Percentiles rank a stretch among this genome's conserved stretches.
Evolutionary conservation across 2,329 filamentous ascomycete genomes (phyloP).

Genomic region (Pseudogymnoascus pannorum): DNA sequence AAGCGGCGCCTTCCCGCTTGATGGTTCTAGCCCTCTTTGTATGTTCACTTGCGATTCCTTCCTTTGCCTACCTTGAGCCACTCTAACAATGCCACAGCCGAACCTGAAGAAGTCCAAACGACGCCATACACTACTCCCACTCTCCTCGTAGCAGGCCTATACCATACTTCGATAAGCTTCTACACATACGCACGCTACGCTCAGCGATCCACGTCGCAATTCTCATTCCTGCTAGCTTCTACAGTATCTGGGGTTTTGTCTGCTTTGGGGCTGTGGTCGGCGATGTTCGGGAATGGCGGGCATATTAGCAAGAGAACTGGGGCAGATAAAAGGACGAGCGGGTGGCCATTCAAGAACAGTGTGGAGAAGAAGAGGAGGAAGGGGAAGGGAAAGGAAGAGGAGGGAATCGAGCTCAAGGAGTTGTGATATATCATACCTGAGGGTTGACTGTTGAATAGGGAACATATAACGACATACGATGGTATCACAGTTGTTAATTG

Average conservation of each 20-base stretch:
- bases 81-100: conserved; percentile 30
- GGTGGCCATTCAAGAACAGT: conserved; percentile 57
- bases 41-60: neutral
- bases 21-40: conserved; percentile 32
- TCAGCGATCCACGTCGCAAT: conserved; percentile 34
- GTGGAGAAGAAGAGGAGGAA: conserved; percentile 33
- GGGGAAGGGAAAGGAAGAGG: neutral
- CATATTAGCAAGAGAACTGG: conserved; percentile 56
- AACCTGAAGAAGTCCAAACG: conserved; percentile 41
- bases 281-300: conserved; percentile 42
- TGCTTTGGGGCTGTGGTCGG: conserved; percentile 51
- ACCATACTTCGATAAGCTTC: conserved; percentile 48
- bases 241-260: conserved; percentile 43
- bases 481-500: neutral
- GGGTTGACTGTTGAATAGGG: neutral
- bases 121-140: conserved; percentile 51
- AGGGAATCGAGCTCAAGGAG: conserved; percentile 2
- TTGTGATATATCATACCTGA: neutral
- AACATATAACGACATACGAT: no score
- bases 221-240: conserved; percentile 46
- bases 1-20: conserved; percentile 56
- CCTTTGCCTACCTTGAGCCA: neutral
- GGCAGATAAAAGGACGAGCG: conserved; percentile 58
- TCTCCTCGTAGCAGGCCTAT: conserved; percentile 48
- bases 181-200: conserved; percentile 55